A percentile compares a stretch with the other conserved stretches of the same genome.
These are phyloP conservation scores for Globisporangium cylindrosporum DNA, from an alignment of 352 stramenopile genomes.

Conservation along the genomic window DNA sequence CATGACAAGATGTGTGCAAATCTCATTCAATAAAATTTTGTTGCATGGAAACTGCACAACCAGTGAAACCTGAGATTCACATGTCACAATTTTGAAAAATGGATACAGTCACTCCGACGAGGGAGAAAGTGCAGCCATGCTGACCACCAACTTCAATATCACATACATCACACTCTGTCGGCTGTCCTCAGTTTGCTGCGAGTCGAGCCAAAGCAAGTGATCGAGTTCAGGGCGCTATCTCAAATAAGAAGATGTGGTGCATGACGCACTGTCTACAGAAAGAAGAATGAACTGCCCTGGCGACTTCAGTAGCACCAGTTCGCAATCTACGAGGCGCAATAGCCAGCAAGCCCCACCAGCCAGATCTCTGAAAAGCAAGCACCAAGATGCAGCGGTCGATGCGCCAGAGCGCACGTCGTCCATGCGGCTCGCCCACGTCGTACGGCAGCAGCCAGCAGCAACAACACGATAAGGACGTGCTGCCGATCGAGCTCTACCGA, in stretches of 20 bases:
- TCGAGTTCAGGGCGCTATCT: not conserved
- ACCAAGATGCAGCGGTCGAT: not conserved
- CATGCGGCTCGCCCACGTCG: not conserved
- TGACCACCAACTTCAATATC: conserved; percentile 2
- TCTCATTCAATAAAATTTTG: too few species aligned
- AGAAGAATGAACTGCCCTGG: not conserved
- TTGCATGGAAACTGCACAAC: not conserved
- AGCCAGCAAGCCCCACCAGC: not conserved
- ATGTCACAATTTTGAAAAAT: conserved; percentile 6
- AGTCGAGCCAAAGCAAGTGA: too few species aligned
- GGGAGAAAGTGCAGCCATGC: conserved; percentile 10
- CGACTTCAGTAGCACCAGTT: not conserved
- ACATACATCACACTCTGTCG: too few species aligned
- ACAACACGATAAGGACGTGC: not conserved
- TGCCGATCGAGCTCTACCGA: conserved; percentile 11
- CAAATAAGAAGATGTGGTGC: conserved; percentile 6
- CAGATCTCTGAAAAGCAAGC: not conserved
- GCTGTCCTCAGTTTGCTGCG: too few species aligned
- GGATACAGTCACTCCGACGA: conserved; percentile 10
- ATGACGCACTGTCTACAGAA: not conserved
- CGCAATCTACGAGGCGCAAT: not conserved
- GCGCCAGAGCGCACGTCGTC: conserved; percentile 1
- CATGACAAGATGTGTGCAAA: too few species aligned
- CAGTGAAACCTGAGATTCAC: not conserved
- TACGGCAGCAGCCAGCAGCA: not conserved